phyloP scores from a whole-genome alignment of 305 asterid genomes.

The Ilex paraguariensis region DNA sequence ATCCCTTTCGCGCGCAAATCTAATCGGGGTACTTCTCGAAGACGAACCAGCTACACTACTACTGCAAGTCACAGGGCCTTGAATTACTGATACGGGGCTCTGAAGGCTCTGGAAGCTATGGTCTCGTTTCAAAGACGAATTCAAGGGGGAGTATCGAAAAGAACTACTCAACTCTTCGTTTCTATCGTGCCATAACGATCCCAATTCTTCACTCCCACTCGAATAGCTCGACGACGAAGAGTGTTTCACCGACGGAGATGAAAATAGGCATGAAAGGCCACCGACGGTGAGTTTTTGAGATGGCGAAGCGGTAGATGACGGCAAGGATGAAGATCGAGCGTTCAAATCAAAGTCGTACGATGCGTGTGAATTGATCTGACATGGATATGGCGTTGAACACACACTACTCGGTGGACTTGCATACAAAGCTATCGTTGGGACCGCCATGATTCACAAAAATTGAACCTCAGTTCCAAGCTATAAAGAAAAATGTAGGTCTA shows the following conservation, averaged over 20 bases:
- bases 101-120: constrained; percentile 56
- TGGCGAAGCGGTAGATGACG: constrained; percentile 41
- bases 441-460: constrained; percentile 24
- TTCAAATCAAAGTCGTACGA: constrained; percentile 61
- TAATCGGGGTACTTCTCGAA: constrained; percentile 55
- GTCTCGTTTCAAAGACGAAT: constrained; percentile 58
- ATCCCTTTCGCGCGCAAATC: constrained; percentile 35
- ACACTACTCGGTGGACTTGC: constrained; percentile 74
- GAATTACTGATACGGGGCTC: constrained; percentile 93
- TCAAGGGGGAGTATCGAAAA: constrained; percentile 51
- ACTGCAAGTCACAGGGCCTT: constrained; percentile 39
- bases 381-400: constrained; percentile 63
- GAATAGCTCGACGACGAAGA: constrained; percentile 42
- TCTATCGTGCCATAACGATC: constrained; percentile 71
- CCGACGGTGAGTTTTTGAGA: constrained; percentile 64
- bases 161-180: constrained; percentile 70
- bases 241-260: constrained; percentile 55
- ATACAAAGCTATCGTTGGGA: constrained; percentile 72
- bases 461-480: background rate
- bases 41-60: constrained; percentile 43
- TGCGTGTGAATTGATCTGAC: constrained; percentile 68
- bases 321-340: constrained; percentile 55
- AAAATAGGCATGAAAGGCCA: constrained; percentile 67
- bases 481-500: no score
- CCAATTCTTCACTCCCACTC: constrained; percentile 51